These are phyloP conservation scores for Aureobasidium sp. DNA, from an alignment of 2,329 filamentous ascomycete species.

Conservation along the genomic window DNA sequence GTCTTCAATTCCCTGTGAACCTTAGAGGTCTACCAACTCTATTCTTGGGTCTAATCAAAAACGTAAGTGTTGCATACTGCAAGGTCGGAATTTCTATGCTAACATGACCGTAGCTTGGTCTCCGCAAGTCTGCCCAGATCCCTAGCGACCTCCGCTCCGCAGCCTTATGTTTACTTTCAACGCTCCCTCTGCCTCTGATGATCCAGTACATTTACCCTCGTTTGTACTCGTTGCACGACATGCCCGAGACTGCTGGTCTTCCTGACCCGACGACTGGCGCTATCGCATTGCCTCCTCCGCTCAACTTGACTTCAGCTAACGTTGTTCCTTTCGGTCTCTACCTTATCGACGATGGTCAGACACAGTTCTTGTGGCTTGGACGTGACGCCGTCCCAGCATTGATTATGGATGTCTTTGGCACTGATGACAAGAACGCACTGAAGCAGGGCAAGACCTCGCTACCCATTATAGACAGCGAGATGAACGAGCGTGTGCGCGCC, in stretches of 20 bases:
- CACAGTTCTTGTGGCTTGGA: slow-evolving; percentile 94
- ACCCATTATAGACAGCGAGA: slow-evolving; percentile 86
- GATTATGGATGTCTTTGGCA: slow-evolving; percentile 80
- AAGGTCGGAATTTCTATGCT: slow-evolving; percentile 15
- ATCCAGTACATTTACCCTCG: slow-evolving; percentile 74
- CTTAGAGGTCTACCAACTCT: slow-evolving; percentile 78
- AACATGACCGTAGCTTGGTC: slow-evolving; percentile 48
- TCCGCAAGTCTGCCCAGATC: slow-evolving; percentile 88
- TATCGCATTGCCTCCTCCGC: slow-evolving; percentile 73
- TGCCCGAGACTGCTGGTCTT: slow-evolving; percentile 86
- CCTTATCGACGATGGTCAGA: slow-evolving; percentile 93
- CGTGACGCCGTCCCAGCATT: slow-evolving; percentile 87
- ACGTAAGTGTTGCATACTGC: slow-evolving; percentile 51
- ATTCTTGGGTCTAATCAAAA: slow-evolving; percentile 92
- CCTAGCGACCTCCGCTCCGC: slow-evolving; percentile 89
- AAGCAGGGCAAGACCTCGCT: slow-evolving; percentile 85
- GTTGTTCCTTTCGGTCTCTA: slow-evolving; percentile 88
- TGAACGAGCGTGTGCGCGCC: slow-evolving; percentile 86
- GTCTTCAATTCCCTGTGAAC: slow-evolving; percentile 90
- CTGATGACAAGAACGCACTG: slow-evolving; percentile 72
- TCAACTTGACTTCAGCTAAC: slow-evolving; percentile 82
- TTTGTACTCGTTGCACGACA: slow-evolving; percentile 79
- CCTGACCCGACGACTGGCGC: slow-evolving; percentile 80
- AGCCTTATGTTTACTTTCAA: slow-evolving; percentile 88
- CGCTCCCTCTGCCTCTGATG: slow-evolving; percentile 77